Base-by-base conservation (phyloP, 192 early-diverging fungal genomes). In the Allomyces macrogynus region DNA sequence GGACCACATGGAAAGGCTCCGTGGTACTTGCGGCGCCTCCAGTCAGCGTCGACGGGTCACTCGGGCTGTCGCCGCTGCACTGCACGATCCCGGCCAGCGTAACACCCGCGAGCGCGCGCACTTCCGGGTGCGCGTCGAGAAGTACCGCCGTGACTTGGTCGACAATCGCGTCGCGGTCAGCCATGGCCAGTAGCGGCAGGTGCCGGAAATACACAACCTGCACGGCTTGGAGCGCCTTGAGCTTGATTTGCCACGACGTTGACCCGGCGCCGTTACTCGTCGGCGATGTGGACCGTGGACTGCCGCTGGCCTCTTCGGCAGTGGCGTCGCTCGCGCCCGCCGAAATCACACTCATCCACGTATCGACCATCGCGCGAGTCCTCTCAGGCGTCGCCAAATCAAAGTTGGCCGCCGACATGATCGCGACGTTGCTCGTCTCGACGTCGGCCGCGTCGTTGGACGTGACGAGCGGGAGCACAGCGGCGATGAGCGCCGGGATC, bases 161-260 rank as follows among this genome's bases (percentile, higher is more conserved):
- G 71, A 95, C 74, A 8, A 93, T 79, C 22, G 67, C 66, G 25
- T 76, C 64, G 23, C 84, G 77, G 43, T 81, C 73, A 0, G 81
- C 77, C 20, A 69, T 66, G 40, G 78, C 71, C 73, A 97, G 73
- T 42, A 83, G 75, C 62, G 83, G 86, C 63, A 94, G 67, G 71
- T 96, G 87, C 42, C 84, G 78, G 68, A 95, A 97, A 64, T 84
- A 92, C 61, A 93, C 81, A 1, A 92, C 79, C 67, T 94, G 93
- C 32, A 97, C 60, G 0, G 90, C 72, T 10, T 91, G 91, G 22
- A 97, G 74, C 20, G 87, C 79, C 69, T 87, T 86, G 62, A 80
- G 78, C 26, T 87, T 78, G 18, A 87, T 71, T 73, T 95, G 91
- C 93, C 95, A 95, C 66, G 62, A 76, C 78, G 5, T 65, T 27